These are phyloP conservation scores for Pyrus communis DNA, from an alignment of 306 rosid species.

Conservation along the genomic window DNA sequence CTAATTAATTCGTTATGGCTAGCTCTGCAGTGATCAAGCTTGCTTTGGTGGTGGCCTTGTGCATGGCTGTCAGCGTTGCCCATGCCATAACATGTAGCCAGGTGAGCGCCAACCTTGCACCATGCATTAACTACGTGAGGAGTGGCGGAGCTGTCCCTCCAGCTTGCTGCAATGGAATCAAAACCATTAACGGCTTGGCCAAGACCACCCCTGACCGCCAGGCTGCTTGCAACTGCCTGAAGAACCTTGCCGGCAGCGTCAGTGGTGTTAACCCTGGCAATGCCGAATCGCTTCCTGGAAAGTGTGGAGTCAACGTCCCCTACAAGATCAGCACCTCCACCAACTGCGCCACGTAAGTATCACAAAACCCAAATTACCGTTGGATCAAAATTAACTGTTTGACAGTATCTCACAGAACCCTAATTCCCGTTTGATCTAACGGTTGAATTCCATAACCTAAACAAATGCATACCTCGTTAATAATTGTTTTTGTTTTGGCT, in stretches of 20 bases:
- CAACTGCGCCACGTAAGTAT: conserved; percentile 27
- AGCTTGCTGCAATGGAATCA: conserved; percentile 22
- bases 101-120: background rate
- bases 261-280: background rate
- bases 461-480: background rate
- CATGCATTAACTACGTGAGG: conserved; percentile 12
- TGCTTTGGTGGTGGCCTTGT: conserved; percentile 12
- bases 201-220: conserved; percentile 22
- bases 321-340: conserved; percentile 47
- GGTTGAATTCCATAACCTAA: background rate
- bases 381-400: background rate
- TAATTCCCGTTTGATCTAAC: background rate
- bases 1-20: conserved; percentile 2
- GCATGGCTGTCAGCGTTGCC: conserved; percentile 31
- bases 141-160: background rate
- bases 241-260: background rate
- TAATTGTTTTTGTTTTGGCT: background rate
- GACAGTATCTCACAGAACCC: background rate
- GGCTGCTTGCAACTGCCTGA: conserved; percentile 36
- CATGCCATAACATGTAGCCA: conserved; percentile 36
- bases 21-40: conserved; percentile 15
- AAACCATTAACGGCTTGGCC: background rate
- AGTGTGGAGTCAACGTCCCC: conserved; percentile 43
- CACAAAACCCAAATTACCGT: background rate
- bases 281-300: conserved; percentile 26